phyloP scores from a whole-genome alignment of 2,329 filamentous ascomycete genomes.

The Aspergillus sergii region DNA sequence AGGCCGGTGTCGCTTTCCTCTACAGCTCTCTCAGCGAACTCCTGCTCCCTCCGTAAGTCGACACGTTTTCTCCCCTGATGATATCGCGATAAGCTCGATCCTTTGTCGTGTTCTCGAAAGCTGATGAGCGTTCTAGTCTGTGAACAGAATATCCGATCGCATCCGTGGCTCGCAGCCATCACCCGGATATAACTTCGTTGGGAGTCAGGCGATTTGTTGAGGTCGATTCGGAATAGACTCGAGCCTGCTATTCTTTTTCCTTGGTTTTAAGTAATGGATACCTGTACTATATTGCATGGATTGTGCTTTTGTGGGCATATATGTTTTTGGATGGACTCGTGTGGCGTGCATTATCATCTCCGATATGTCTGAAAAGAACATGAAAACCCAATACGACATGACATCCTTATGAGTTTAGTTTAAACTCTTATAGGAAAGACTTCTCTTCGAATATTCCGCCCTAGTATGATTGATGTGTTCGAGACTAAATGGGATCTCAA shows the following conservation, averaged over 20 bases:
- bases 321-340: conserved; percentile 13
- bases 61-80: conserved; percentile 28
- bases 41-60: conserved; percentile 62
- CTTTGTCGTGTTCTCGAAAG: conserved; percentile 15
- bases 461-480: background rate
- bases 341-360: conserved; percentile 7
- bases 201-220: conserved; percentile 5
- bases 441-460: background rate
- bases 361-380: background rate
- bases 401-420: background rate
- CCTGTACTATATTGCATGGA: conserved; percentile 28
- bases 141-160: conserved; percentile 19
- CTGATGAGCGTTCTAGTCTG: conserved; percentile 19
- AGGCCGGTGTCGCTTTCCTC: conserved; percentile 69
- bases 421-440: too few species aligned
- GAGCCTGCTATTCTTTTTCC: conserved; percentile 14
- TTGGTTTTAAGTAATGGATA: conserved; percentile 20
- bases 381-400: background rate
- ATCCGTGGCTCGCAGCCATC: conserved; percentile 4
- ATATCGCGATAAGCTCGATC: conserved; percentile 4
- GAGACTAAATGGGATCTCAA: background rate
- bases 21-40: conserved; percentile 69
- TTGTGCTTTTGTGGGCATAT: conserved; percentile 24
- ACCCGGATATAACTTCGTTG: conserved; percentile 11
- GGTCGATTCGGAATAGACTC: conserved; percentile 6